Percentiles rank a stretch among this genome's conserved stretches.
phyloP scores from a whole-genome alignment of 1,284 basidiomycete genomes.

The Thelephora terrestris region DNA sequence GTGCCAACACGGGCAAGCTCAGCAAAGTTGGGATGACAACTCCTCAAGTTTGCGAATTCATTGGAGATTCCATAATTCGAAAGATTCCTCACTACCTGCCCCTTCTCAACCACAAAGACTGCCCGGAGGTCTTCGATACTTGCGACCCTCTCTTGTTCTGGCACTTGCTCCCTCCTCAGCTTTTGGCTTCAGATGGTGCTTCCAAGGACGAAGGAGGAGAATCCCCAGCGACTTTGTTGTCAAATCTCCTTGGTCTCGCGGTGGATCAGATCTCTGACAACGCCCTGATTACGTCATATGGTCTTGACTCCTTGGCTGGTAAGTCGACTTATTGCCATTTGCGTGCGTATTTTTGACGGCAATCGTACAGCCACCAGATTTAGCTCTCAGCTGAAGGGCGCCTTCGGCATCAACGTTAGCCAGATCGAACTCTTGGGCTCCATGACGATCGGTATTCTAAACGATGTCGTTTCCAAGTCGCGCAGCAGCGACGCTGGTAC shows the following conservation, averaged over 20 bases:
- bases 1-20: conserved; percentile 20
- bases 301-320: conserved; percentile 22
- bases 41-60: conserved; percentile 21
- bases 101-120: conserved; percentile 17
- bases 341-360: neutral
- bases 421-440: conserved; percentile 22
- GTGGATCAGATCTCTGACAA: conserved; percentile 19
- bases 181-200: conserved; percentile 8
- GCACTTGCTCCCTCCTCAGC: conserved; percentile 15
- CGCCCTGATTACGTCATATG: conserved; percentile 22
- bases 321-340: neutral
- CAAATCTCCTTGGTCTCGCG: conserved; percentile 16
- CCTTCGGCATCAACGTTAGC: conserved; percentile 20
- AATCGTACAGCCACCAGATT: conserved; percentile 16
- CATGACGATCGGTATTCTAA: conserved; percentile 17
- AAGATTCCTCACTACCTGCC: conserved; percentile 22
- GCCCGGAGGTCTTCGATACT: conserved; percentile 15
- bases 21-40: conserved; percentile 23
- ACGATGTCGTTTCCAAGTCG: conserved; percentile 16
- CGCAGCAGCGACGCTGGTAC: conserved; percentile 4
- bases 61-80: conserved; percentile 20
- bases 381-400: conserved; percentile 19
- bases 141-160: conserved; percentile 18
- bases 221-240: conserved; percentile 18
- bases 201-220: conserved; percentile 11